Percentiles rank a stretch among this genome's conserved stretches.
Conservation (phyloP, 106 monocot species). For the Allium cepa region DNA sequence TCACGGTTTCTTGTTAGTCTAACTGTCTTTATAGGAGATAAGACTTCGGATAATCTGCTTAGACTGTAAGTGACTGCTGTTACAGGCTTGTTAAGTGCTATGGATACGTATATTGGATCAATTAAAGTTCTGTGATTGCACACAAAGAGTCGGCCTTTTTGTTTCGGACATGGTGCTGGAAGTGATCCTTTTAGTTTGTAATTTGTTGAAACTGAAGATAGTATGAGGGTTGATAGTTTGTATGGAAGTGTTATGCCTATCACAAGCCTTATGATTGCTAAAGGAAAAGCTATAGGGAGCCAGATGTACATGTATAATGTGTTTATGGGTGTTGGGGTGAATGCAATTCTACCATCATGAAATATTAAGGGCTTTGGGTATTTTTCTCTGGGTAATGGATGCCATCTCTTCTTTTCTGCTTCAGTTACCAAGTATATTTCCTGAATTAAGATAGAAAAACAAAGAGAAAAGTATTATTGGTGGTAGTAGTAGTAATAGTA, state of each 20-base stretch:
- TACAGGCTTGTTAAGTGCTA: slow-evolving; percentile 20
- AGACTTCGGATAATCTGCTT: slow-evolving; percentile 30
- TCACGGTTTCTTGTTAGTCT: slow-evolving; percentile 34
- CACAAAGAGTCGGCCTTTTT: slow-evolving; percentile 27
- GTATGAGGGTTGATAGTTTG: slow-evolving; percentile 7
- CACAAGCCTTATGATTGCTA: slow-evolving; percentile 12
- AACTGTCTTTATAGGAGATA: slow-evolving; percentile 49
- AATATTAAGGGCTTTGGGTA: slow-evolving; percentile 45
- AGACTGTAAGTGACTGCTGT: slow-evolving; percentile 50
- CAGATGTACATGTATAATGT: slow-evolving; percentile 27
- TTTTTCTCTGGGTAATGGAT: slow-evolving; percentile 15
- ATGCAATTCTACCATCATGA: slow-evolving; percentile 45
- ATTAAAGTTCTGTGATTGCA: slow-evolving; percentile 80
- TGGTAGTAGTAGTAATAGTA: neutral
- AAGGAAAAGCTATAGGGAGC: slow-evolving; percentile 27
- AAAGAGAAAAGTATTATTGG: neutral
- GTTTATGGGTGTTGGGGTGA: slow-evolving; percentile 22
- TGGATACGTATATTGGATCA: slow-evolving; percentile 56
- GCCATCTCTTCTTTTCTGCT: slow-evolving; percentile 24
- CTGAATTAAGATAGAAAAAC: slow-evolving; percentile 2
- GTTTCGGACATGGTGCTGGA: neutral
- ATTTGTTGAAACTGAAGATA: slow-evolving; percentile 7
- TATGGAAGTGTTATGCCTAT: slow-evolving; percentile 17
- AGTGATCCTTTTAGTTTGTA: neutral
- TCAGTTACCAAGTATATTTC: slow-evolving; percentile 22